A percentile compares a stretch with the other conserved stretches of the same genome.
phyloP scores from a whole-genome alignment of 2,329 filamentous ascomycete species.

The Chaetomium sp. region DNA sequence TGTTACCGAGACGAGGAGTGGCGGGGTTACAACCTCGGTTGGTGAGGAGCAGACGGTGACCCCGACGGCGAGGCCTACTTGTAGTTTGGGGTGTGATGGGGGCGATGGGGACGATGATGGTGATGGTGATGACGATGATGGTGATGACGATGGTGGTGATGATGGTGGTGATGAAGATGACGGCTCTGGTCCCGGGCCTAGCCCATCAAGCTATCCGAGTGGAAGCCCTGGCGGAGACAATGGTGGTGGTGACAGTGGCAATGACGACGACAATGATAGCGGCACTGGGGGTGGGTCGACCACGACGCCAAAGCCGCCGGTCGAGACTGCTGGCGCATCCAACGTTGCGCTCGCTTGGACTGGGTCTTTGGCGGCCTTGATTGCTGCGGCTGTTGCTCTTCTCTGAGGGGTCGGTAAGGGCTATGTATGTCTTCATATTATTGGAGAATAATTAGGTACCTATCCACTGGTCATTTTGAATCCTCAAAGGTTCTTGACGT shows the following conservation, averaged over 20 bases:
- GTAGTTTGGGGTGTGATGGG: not conserved
- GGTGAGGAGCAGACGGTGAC: not conserved
- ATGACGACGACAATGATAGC: not conserved
- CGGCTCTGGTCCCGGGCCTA: not conserved
- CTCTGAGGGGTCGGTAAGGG: not conserved
- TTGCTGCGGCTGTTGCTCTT: constrained; percentile 11
- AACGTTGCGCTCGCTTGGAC: not conserved
- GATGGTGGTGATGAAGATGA: not conserved
- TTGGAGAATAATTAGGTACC: no score
- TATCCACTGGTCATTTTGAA: no score
- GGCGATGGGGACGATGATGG: not conserved
- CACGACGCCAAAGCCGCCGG: not conserved
- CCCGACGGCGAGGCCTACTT: not conserved
- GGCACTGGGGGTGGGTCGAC: not conserved
- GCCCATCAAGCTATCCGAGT: not conserved
- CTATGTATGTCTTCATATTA: not conserved
- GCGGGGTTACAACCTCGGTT: not conserved
- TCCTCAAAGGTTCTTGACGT: no score
- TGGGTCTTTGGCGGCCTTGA: constrained; percentile 1
- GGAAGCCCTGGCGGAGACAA: not conserved
- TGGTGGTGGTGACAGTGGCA: not conserved
- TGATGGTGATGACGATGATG: not conserved
- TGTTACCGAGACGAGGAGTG: constrained; percentile 14
- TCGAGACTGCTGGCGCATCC: constrained; percentile 7
- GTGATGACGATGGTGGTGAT: not conserved